A percentile compares a stretch with the other conserved stretches of the same genome.
phyloP scores from a whole-genome alignment of 2,329 filamentous ascomycete genomes.

The Macrophomina phaseolina region DNA sequence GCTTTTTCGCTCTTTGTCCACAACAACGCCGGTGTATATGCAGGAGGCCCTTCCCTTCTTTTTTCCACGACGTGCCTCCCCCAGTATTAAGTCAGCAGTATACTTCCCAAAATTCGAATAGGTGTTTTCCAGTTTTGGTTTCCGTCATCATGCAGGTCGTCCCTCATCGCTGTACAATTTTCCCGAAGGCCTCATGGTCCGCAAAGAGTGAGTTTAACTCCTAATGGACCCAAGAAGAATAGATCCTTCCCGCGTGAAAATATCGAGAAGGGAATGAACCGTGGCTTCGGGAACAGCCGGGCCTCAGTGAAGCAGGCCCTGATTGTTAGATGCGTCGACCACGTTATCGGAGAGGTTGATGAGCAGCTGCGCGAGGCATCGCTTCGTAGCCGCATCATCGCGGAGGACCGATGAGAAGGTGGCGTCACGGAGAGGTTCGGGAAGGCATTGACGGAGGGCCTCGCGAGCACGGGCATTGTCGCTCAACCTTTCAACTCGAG shows the following conservation, averaged over 20 bases:
- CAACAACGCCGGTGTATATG: slow-evolving; percentile 23
- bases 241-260: neutral
- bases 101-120: slow-evolving; percentile 1
- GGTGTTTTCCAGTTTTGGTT: slow-evolving; percentile 5
- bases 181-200: slow-evolving; percentile 11
- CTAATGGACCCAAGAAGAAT: neutral
- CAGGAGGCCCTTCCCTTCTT: slow-evolving; percentile 14
- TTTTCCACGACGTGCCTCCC: slow-evolving; percentile 14
- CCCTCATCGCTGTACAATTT: slow-evolving; percentile 18
- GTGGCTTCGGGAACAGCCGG: neutral
- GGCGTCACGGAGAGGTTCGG: slow-evolving; percentile 96
- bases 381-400: slow-evolving; percentile 96
- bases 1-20: slow-evolving; percentile 19
- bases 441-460: slow-evolving; percentile 92
- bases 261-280: slow-evolving; percentile 5
- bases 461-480: slow-evolving; percentile 96
- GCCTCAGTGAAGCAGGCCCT: slow-evolving; percentile 40
- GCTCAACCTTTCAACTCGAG: slow-evolving; percentile 68
- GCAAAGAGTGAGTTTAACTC: slow-evolving; percentile 7
- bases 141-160: slow-evolving; percentile 18
- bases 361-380: slow-evolving; percentile 93
- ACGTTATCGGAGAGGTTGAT: slow-evolving; percentile 96
- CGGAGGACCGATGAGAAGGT: slow-evolving; percentile 96
- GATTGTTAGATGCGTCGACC: slow-evolving; percentile 55
- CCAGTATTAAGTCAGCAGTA: slow-evolving; percentile 12